Conservation (phyloP, 208 protist genomes). For the Trypanosoma brucei region DNA sequence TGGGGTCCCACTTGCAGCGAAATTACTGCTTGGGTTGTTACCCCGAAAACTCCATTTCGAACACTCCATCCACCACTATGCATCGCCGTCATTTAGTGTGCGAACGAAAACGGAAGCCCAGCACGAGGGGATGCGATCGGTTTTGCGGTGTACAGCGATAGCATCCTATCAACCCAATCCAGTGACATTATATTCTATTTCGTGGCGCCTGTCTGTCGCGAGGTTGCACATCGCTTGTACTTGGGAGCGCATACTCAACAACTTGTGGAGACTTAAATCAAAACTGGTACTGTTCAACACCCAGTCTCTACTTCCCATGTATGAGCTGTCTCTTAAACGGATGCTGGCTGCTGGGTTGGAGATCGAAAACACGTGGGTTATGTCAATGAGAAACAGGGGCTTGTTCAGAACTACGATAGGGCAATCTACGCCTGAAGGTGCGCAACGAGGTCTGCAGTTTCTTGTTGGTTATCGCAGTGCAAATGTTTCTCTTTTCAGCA, state of each 20-base stretch:
- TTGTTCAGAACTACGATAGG: slow-evolving; percentile 42
- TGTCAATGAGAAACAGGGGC: slow-evolving; percentile 53
- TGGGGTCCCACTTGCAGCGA: neutral
- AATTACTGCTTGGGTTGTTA: neutral
- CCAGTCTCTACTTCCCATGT: slow-evolving; percentile 37
- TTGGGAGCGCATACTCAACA: slow-evolving; percentile 38
- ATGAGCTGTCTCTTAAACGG: slow-evolving; percentile 56
- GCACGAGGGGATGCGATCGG: slow-evolving; percentile 18
- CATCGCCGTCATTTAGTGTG: neutral
- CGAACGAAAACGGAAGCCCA: slow-evolving; percentile 6
- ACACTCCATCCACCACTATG: slow-evolving; percentile 6
- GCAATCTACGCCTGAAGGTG: slow-evolving; percentile 16
- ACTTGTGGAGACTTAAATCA: slow-evolving; percentile 51
- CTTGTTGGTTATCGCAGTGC: slow-evolving; percentile 50
- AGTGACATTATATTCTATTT: slow-evolving; percentile 32
- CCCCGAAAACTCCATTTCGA: slow-evolving; percentile 1
- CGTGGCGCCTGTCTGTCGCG: slow-evolving; percentile 32
- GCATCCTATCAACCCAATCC: slow-evolving; percentile 36
- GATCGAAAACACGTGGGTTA: slow-evolving; percentile 58
- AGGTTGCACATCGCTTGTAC: slow-evolving; percentile 40
- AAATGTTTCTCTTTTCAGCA: slow-evolving; percentile 19
- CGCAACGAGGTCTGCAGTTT: slow-evolving; percentile 32
- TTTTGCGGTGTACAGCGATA: slow-evolving; percentile 24
- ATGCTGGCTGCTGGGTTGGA: slow-evolving; percentile 43
- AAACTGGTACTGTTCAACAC: slow-evolving; percentile 45